Evolutionary conservation across 495 filamentous ascomycete species (phyloP), one percentile per base, ranked within the genome.

Genomic region (Daldinia loculata): DNA sequence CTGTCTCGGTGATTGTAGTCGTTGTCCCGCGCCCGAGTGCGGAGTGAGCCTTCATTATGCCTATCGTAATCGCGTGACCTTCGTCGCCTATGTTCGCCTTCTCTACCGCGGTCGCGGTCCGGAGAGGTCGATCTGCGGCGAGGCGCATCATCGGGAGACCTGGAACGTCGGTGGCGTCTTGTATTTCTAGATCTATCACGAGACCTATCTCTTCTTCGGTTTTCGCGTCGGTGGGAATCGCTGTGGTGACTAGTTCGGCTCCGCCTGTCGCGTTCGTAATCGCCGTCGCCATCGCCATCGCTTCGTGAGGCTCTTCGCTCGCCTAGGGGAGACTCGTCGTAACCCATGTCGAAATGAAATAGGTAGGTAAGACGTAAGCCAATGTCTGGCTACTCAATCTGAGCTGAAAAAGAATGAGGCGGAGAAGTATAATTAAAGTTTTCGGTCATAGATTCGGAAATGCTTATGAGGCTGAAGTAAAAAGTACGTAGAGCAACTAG

Each of bases 141-240:
- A 61, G 57, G 67, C 58, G 71, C 62, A 26, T 74, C 69, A 24
- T 72, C 68, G 17, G 81, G 81, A 15, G 80, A 80, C 57, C 73
- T 74, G 12, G 82, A 84, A 27, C 81, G 80, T 41, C 78, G 67
- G 41, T 67, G 71, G 26, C 69, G 71, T 50, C 69, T 72, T 62
- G 70, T 73, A 15, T 76, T 74, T 51, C 74, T 64, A 29, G 79
- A 81, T 30, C 64, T 56, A 56, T 77, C 69, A 22, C 65, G 68
- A 36, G 72, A 67, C 22, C 75, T 72, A 0, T 72, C 62, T 53
- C 70, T 72, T 50, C 58, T 67, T 27, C 74, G 71, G 11, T 36
- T 12, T 9, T 36, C 68, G 27, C 53, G 63, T 56, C 74, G 71
- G 19, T 74, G 56, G 2, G 58, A n/a, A 15, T 79, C 74, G 32